Evolutionary conservation across 202 grass and related monocot species (phyloP), one percentile per base, ranked within the genome.

Genomic region (Musa balbisiana): DNA sequence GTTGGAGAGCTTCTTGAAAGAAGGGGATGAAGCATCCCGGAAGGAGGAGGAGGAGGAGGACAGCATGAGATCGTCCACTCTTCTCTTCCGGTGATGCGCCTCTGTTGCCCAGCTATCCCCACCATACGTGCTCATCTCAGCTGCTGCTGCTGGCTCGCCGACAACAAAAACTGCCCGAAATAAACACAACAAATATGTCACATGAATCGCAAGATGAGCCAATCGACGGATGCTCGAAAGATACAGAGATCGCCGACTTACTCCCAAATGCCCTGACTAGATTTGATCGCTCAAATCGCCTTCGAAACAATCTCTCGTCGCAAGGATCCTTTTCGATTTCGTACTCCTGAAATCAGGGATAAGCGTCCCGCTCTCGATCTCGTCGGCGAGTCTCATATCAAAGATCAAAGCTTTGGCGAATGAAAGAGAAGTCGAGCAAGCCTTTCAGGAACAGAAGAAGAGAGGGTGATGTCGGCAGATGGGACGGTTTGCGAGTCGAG

Each of bases 31-130:
- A 23, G 74, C 65, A 24, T 23, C 52, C 51, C 64, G 55, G 22
- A 73, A 80, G 33, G 33, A 5, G 33, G 17, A 11, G n/a, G 80
- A 77, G 20, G 85, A 56, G 11, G 85, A 62, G 49, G 83, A 69
- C 54, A 87, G 82, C 55, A 96, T 78, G 64, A 92, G 92, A 23
- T 88, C 85, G 51, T 96, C 87, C 24, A 92, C 83, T 73, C 84
- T 87, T 53, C 89, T 86, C 83, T 90, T 92, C 81, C 85, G 82
- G 33, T 90, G 76, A 81, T 85, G 87, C 27, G 85, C 82, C 26
- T 92, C 92, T 56, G 82, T 78, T 51, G 56, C 81, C 92, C 89
- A 92, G 80, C 84, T 88, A 53, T 96, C 87, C 56, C 92, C 89
- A 76, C 89, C 87, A 53, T 83, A 92, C 67, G 81, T 82, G 76